phyloP scores from a whole-genome alignment of 1,284 basidiomycete genomes.

The Cerrena zonata region DNA sequence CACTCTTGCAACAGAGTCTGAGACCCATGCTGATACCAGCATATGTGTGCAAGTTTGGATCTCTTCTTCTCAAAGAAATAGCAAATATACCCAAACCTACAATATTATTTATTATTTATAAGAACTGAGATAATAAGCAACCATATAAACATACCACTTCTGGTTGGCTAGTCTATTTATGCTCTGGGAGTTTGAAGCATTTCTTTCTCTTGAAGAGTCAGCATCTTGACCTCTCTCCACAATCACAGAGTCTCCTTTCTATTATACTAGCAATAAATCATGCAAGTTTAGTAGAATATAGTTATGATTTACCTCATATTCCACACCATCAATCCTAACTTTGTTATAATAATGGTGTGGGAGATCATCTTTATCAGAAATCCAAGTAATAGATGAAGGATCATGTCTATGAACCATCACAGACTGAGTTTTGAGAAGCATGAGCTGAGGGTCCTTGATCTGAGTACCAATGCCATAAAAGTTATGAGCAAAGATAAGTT shows the following conservation, averaged over 20 bases:
- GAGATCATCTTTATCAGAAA: conserved; percentile 19
- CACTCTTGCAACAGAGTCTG: conserved; percentile 60
- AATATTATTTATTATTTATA: not conserved
- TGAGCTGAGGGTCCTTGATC: not conserved
- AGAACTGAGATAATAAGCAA: conserved; percentile 1
- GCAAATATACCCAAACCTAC: conserved; percentile 59
- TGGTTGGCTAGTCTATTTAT: conserved; percentile 42
- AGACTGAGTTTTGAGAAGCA: conserved; percentile 7
- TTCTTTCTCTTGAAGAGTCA: conserved; percentile 32
- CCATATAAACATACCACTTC: conserved; percentile 45
- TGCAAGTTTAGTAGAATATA: conserved; percentile 4
- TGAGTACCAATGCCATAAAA: not conserved
- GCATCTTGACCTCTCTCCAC: conserved; percentile 48
- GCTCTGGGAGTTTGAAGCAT: conserved; percentile 35
- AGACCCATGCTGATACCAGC: conserved; percentile 62
- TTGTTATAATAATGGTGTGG: conserved; percentile 37
- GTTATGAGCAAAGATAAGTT: conserved; percentile 6
- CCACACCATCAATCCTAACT: conserved; percentile 48
- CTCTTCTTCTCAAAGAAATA: conserved; percentile 47
- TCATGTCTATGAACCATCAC: conserved; percentile 39
- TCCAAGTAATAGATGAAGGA: conserved; percentile 47
- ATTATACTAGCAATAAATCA: conserved; percentile 3
- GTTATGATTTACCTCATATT: conserved; percentile 45
- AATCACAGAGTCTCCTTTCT: conserved; percentile 60
- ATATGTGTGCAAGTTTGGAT: conserved; percentile 52